Percentiles rank a stretch among this genome's conserved stretches.
phyloP scores from a whole-genome alignment of 139 green algal species.

The Chlorokybus atmophyticus region DNA sequence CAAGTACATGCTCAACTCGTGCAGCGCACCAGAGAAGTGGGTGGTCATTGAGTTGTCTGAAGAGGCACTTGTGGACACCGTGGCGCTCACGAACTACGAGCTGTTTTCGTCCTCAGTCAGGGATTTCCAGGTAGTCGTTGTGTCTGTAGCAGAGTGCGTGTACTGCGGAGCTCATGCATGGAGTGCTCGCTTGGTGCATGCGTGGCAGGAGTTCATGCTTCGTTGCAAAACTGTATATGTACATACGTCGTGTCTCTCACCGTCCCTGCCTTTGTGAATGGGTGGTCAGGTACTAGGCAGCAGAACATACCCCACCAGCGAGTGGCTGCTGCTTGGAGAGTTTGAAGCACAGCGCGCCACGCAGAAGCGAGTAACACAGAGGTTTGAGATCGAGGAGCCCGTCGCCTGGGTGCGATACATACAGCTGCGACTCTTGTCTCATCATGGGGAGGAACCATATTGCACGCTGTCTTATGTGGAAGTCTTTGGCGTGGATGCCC shows the following conservation, averaged over 20 bases:
- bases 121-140: conserved; percentile 36
- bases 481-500: conserved; percentile 31
- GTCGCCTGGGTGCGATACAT: conserved; percentile 29
- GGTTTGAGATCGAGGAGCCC: no score
- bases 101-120: conserved; percentile 30
- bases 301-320: conserved; percentile 21
- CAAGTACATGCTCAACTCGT: conserved; percentile 30
- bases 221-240: no score
- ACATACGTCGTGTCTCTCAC: no score
- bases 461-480: conserved; percentile 32
- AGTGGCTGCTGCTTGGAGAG: no score
- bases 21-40: conserved; percentile 27
- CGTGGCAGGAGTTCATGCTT: no score
- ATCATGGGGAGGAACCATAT: conserved; percentile 32
- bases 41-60: conserved; percentile 38
- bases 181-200: no score
- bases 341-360: no score
- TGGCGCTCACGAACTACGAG: conserved; percentile 37
- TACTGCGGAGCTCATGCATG: no score
- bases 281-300: no score
- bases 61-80: conserved; percentile 21
- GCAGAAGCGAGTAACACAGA: no score
- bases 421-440: conserved; percentile 16
- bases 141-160: no score
- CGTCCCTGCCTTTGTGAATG: no score